phyloP scores from a whole-genome alignment of 1,284 basidiomycete genomes.

The Cutaneotrichosporon sp. region DNA sequence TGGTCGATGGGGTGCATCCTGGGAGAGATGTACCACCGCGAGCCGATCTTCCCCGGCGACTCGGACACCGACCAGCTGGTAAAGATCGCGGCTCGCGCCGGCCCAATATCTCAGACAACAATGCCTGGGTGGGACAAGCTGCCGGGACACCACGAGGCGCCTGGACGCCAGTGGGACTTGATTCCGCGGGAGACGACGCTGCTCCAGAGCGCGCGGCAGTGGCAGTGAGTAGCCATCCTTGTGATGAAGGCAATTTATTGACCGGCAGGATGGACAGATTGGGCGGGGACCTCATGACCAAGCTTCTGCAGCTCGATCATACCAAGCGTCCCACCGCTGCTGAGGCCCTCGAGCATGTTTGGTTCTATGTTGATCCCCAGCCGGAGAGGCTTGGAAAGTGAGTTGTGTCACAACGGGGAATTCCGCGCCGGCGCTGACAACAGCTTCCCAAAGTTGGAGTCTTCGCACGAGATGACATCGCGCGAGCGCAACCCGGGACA shows the following conservation, averaged over 20 bases:
- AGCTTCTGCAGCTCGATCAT: constrained; percentile 54
- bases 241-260: background rate
- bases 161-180: constrained; percentile 38
- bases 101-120: constrained; percentile 66
- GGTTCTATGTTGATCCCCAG: constrained; percentile 71
- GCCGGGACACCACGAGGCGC: constrained; percentile 69
- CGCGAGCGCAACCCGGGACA: constrained; percentile 14
- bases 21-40: constrained; percentile 87
- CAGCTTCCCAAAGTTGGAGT: constrained; percentile 28
- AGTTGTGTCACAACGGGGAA: too few relatives aligned
- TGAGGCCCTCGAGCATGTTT: constrained; percentile 52
- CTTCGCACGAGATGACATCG: constrained; percentile 43
- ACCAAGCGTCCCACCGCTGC: constrained; percentile 53
- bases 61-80: constrained; percentile 87
- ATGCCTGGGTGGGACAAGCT: constrained; percentile 75
- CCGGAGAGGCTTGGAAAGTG: constrained; percentile 81
- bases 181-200: constrained; percentile 21
- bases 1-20: constrained; percentile 98
- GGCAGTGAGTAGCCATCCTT: constrained; percentile 26
- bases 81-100: constrained; percentile 84
- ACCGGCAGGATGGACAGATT: constrained; percentile 34
- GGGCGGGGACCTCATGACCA: constrained; percentile 48
- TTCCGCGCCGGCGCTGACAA: too few relatives aligned
- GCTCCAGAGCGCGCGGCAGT: constrained; percentile 23
- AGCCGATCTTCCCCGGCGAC: constrained; percentile 81